Conservation (phyloP, 495 filamentous ascomycete genomes). For the Aspergillus conjunctus region DNA sequence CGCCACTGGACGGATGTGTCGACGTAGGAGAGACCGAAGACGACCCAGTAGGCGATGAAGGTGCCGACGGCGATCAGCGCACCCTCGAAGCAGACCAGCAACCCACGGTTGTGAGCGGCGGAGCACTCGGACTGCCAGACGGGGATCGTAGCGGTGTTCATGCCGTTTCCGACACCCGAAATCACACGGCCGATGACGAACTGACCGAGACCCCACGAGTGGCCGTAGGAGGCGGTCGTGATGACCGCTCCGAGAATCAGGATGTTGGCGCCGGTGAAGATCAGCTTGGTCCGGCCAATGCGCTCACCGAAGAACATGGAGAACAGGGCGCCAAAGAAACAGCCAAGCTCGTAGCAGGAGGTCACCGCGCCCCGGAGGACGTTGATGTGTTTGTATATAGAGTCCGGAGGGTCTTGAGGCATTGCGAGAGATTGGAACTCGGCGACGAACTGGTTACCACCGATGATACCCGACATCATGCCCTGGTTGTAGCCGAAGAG, state of each 20-base stretch:
- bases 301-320: conserved; percentile 67
- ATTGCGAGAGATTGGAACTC: conserved; percentile 63
- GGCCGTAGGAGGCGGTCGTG: conserved; percentile 57
- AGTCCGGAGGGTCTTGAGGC: conserved; percentile 4
- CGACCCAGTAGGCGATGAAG: conserved; percentile 81
- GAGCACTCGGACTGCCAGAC: conserved; percentile 78
- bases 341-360: conserved; percentile 78
- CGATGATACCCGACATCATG: conserved; percentile 79
- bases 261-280: conserved; percentile 63
- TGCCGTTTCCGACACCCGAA: conserved; percentile 74
- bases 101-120: conserved; percentile 70
- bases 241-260: conserved; percentile 78
- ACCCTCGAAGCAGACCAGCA: conserved; percentile 82
- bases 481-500: conserved; percentile 75
- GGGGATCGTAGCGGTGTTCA: conserved; percentile 74
- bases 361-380: conserved; percentile 79
- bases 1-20: conserved; percentile 52
- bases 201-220: conserved; percentile 55
- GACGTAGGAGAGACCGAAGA: conserved; percentile 71
- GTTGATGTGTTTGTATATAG: conserved; percentile 47
- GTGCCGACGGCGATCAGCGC: conserved; percentile 76
- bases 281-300: conserved; percentile 63
- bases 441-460: conserved; percentile 65
- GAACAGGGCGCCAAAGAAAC: conserved; percentile 73
- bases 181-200: conserved; percentile 73